Percentiles rank a stretch among this genome's conserved stretches.
Conservation (phyloP, 352 stramenopile species). For the Pythium aphanidermatum region DNA sequence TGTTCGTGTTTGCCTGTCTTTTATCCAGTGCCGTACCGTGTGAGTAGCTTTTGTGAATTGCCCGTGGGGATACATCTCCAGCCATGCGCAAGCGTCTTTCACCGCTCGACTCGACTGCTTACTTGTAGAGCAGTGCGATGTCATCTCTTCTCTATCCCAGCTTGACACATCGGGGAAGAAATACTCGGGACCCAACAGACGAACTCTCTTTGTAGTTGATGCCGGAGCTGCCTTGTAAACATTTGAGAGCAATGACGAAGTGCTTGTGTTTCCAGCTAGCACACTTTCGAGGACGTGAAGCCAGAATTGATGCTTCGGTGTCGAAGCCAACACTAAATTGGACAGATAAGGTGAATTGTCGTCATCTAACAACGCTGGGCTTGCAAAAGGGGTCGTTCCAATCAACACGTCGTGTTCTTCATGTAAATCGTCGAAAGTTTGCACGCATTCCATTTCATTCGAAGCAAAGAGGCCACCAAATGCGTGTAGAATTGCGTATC, state of each 20-base stretch:
- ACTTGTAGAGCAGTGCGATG: conserved; percentile 17
- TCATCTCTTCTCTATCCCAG: conserved; percentile 41
- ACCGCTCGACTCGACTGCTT: conserved; percentile 13
- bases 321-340: conserved; percentile 55
- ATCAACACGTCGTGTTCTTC: conserved; percentile 30
- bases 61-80: conserved; percentile 30
- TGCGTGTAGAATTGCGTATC: conserved; percentile 45
- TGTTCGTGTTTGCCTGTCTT: no score
- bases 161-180: conserved; percentile 53
- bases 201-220: conserved; percentile 10
- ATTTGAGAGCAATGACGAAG: no score
- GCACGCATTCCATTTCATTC: conserved; percentile 44
- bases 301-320: conserved; percentile 42
- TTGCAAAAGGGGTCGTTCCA: conserved; percentile 34
- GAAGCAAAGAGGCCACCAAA: conserved; percentile 48
- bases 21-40: conserved; percentile 46
- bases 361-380: conserved; percentile 43
- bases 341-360: conserved; percentile 26
- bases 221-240: no score
- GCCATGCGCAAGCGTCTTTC: conserved; percentile 32
- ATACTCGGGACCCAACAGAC: conserved; percentile 30
- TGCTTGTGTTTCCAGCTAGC: conserved; percentile 7
- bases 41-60: conserved; percentile 40
- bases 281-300: conserved; percentile 42
- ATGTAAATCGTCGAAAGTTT: conserved; percentile 33